Base-by-base conservation (phyloP, 1,284 basidiomycete species). In the Pterulicium gracile region DNA sequence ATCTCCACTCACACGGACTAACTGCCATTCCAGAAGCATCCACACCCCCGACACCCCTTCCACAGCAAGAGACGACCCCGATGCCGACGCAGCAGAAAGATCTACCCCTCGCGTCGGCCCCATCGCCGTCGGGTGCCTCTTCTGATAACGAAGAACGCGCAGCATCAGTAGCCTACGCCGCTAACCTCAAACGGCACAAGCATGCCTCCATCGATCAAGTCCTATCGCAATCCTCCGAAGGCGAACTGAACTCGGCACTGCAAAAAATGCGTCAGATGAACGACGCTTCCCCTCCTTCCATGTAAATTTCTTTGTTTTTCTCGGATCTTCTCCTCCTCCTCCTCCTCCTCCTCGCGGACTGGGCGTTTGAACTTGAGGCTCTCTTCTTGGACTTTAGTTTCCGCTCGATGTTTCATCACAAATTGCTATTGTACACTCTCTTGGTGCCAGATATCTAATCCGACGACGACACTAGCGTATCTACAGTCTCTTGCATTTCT, bases 121-220 rank as follows among this genome's bases (percentile, higher is more conserved):
- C 32, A n/a, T 3, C 27, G 3, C 4, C 27, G 44, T n/a, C n/a
- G n/a, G 14, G 21, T 7, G 21, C 44, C 14, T 12, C 27, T 7
- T 7, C 7, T 32, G 27, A 4, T 13, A 17, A 15, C 10, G 14
- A 24, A 15, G 32, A 15, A 20, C 24, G 15, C 21, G 35, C 44
- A 4, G 24, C 44, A 3, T 21, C 32, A 13, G 44, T 34, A 19
- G 44, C 44, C 10, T 46, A 46, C 34, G 44, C 44, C 14, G 44
- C 44, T 34, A 46, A 46, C 34, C 44, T 46, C 18, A 24, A 46
- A 34, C 32, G 22, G 5, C 15, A 22, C 19, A 24, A 34, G 14
- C 44, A 24, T 44, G 18, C 23, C 2, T 46, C 44, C 7, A 46
- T 46, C 17, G 44, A 34, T 13, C 44, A 46, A 22, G 35, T 46